These are phyloP conservation scores for Leishmania amazonensis DNA, from an alignment of 208 protist genomes.

Conservation along the genomic window DNA sequence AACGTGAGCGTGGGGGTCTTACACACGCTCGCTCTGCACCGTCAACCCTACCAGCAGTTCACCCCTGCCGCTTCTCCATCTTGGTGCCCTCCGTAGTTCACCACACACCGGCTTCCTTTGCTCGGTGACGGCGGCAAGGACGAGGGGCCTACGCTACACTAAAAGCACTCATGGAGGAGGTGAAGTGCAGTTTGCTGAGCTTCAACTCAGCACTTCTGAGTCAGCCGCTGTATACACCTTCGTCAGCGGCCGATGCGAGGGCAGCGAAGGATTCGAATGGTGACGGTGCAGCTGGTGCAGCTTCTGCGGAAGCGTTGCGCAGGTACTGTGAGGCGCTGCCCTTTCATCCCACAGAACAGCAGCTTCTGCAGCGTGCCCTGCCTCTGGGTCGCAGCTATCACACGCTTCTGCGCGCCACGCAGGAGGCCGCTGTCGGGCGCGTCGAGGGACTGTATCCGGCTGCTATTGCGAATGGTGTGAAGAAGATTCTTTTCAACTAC, in stretches of 20 bases:
- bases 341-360: slow-evolving; percentile 72
- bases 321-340: slow-evolving; percentile 24
- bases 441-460: slow-evolving; percentile 53
- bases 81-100: neutral
- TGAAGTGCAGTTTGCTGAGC: slow-evolving; percentile 80
- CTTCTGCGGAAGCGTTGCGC: slow-evolving; percentile 6
- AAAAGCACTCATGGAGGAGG: slow-evolving; percentile 70
- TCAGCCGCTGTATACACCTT: slow-evolving; percentile 5
- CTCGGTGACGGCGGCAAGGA: neutral
- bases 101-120: neutral
- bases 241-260: neutral
- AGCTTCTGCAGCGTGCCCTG: slow-evolving; percentile 50
- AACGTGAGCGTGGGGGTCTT: neutral
- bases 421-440: slow-evolving; percentile 50
- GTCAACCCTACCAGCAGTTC: neutral
- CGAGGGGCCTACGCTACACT: neutral
- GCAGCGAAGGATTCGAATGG: neutral
- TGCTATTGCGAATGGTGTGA: slow-evolving; percentile 55
- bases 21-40: neutral
- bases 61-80: neutral
- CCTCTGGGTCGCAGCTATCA: slow-evolving; percentile 58
- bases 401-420: slow-evolving; percentile 35
- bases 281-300: neutral
- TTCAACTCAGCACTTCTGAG: slow-evolving; percentile 62
- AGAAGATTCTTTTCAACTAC: slow-evolving; percentile 54